Evolutionary conservation across 2,329 filamentous ascomycete genomes (phyloP), one percentile per base, ranked within the genome.

Genomic region (Cadophora malorum): DNA sequence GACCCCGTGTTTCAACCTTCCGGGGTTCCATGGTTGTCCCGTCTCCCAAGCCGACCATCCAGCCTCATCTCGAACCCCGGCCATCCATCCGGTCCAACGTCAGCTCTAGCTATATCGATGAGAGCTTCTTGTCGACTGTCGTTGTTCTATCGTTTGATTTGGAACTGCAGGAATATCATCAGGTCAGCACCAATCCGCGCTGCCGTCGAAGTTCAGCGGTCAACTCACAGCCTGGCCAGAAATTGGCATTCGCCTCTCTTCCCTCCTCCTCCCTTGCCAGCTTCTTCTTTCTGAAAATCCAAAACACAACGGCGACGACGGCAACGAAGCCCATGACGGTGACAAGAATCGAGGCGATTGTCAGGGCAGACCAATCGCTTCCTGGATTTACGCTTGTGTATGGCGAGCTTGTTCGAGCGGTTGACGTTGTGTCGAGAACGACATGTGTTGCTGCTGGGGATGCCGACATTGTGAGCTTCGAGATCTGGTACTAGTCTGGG

Each of bases 1-100:
- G 28, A 55, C 52, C 52, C 52, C 52, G 52, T 25, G 52, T 55
- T 55, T 55, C 25, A 53, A 45, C 50, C 50, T 12, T 52, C 49
- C 49, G 19, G 31, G 50, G 25, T 28, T 31, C 49, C 49, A 31
- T 53, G 50, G 25, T 28, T 31, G 14, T 31, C 25, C 52, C 52
- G 23, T 31, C 49, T 52, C 23, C 50, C 23, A 53, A 53, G 50
- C 28, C 12, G n/a, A 16, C 50, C 14, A 47, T 47, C 16, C 41
- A 47, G 50, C 50, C 50, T 31, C 50, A 53, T 53, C 23, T 28
- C 16, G 50, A 16, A 55, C n/a, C 52, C 52, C 14, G 4, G 19
- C 6, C 3, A 21, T 19, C 45, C 45, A 47, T 19, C 41, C 41
- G 12, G 2, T n/a, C n/a, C 45, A 49, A 53, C 23, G 23, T 55